Percentiles rank a stretch among this genome's conserved stretches.
phyloP scores from a whole-genome alignment of 768 basidiomycete species.

The Lactarius evosmus region DNA sequence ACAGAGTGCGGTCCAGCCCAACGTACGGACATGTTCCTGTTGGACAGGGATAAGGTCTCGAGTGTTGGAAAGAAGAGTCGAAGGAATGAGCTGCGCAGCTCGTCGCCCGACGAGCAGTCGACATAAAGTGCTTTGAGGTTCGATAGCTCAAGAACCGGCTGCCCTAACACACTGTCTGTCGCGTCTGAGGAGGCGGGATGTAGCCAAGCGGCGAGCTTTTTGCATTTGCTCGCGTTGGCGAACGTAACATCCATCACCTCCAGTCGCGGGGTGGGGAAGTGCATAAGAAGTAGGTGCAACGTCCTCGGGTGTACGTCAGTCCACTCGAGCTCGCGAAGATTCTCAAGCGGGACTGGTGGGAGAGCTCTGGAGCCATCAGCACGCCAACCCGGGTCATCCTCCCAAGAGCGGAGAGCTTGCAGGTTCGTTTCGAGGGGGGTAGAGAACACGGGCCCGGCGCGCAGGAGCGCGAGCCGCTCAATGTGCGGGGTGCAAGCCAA shows the following conservation, averaged over 20 bases:
- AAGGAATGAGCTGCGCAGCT: conserved; percentile 23
- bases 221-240: conserved; percentile 14
- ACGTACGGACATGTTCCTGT: conserved; percentile 6
- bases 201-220: conserved; percentile 4
- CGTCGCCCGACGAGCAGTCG: conserved; percentile 19
- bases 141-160: conserved; percentile 14
- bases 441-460: conserved; percentile 19
- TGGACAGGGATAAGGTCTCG: conserved; percentile 22
- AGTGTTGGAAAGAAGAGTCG: conserved; percentile 22
- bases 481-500: conserved; percentile 21
- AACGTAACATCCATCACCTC: conserved; percentile 21
- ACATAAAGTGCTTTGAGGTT: conserved; percentile 19
- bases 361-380: neutral
- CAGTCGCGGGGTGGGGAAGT: conserved; percentile 18
- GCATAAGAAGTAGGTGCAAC: conserved; percentile 14
- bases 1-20: neutral
- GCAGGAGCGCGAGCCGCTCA: conserved; percentile 15
- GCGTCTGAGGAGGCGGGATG: conserved; percentile 10
- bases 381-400: conserved; percentile 12
- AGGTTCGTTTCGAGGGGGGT: conserved; percentile 4
- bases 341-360: conserved; percentile 19
- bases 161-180: neutral
- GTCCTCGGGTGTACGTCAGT: conserved; percentile 20
- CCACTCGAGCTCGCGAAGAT: conserved; percentile 25
- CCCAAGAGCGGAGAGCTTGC: neutral